Evolutionary conservation across 129 eudicot species (phyloP), one percentile per base, ranked within the genome.

Genomic region (Saussurea involucrata): DNA sequence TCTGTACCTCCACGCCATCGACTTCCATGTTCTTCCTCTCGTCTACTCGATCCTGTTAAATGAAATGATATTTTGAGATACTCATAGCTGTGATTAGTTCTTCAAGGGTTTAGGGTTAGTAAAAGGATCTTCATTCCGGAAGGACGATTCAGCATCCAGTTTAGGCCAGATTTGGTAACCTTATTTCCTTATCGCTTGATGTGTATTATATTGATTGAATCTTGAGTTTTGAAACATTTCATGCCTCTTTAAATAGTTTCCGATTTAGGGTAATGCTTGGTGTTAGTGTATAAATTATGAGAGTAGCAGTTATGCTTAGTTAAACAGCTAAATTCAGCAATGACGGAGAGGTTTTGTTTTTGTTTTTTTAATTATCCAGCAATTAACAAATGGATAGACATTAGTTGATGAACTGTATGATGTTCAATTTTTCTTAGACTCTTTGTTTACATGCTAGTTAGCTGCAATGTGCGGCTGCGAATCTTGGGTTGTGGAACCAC

Each of bases 41-140:
- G 37, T 57, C 8, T 18, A 73, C 78, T 53, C 61, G 61, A 53
- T 53, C 61, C 22, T 53, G 22, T n/a, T 53, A 53, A 4, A 17
- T 53, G 1, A 28, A 49, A n/a, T 27, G 13, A 71, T 71, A 17
- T 24, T 40, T 12, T 37, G 15, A 5, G 68, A 53, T 53, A 53
- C 61, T 53, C 22, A 53, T n/a, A 53, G 61, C 61, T 53, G 22
- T 12, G 25, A 58, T 40, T 57, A 58, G 32, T 29, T 73, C 77
- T 58, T 32, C 15, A 20, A 73, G 77, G 77, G 77, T 58, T 73
- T 73, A 58, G 33, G 68, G 53, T 58, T 55, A 27, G 27, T 72
- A 55, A 72, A 29, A 72, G 66, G 46, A 72, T 72, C 74, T 22
- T 40, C 9, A 28, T 12, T 20, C 55, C 21, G 22, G 3, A 42